These are phyloP conservation scores for Mucor racemosus DNA, from an alignment of 371 early-diverging fungal species.

Conservation along the genomic window DNA sequence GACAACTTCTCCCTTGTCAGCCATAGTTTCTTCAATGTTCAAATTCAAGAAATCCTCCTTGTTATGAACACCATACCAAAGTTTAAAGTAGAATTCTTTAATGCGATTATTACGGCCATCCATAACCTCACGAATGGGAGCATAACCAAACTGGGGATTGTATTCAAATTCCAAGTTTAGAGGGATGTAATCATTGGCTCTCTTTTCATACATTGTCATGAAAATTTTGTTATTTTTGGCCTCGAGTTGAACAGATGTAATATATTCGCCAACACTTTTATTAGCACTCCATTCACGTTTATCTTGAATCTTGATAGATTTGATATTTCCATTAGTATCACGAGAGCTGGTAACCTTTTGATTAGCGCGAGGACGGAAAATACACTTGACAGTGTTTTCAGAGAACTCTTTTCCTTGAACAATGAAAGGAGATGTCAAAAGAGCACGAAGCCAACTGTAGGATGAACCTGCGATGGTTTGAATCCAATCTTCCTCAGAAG, in stretches of 20 bases:
- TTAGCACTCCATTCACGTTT: constrained; percentile 67
- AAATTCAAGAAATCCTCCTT: constrained; percentile 58
- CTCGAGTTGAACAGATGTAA: constrained; percentile 67
- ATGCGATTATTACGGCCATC: constrained; percentile 92
- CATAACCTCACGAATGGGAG: constrained; percentile 92
- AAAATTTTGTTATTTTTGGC: constrained; percentile 65
- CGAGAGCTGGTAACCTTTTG: constrained; percentile 76
- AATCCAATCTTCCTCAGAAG: constrained; percentile 79
- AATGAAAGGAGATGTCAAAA: constrained; percentile 79
- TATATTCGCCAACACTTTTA: constrained; percentile 56
- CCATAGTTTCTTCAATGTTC: constrained; percentile 63
- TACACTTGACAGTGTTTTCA: constrained; percentile 78
- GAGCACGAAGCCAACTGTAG: constrained; percentile 86
- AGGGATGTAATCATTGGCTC: constrained; percentile 68
- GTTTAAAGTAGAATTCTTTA: constrained; percentile 88
- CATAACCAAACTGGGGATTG: constrained; percentile 79
- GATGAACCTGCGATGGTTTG: constrained; percentile 74
- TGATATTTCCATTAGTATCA: constrained; percentile 45
- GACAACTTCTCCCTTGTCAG: constrained; percentile 69
- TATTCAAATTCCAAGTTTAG: constrained; percentile 82
- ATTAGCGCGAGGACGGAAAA: constrained; percentile 83
- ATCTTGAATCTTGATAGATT: constrained; percentile 64
- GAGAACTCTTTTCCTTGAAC: constrained; percentile 80
- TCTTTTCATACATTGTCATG: constrained; percentile 76
- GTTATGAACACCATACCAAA: constrained; percentile 79